Conservation (phyloP, 768 basidiomycete species). For the Leccinum barrowsii region DNA sequence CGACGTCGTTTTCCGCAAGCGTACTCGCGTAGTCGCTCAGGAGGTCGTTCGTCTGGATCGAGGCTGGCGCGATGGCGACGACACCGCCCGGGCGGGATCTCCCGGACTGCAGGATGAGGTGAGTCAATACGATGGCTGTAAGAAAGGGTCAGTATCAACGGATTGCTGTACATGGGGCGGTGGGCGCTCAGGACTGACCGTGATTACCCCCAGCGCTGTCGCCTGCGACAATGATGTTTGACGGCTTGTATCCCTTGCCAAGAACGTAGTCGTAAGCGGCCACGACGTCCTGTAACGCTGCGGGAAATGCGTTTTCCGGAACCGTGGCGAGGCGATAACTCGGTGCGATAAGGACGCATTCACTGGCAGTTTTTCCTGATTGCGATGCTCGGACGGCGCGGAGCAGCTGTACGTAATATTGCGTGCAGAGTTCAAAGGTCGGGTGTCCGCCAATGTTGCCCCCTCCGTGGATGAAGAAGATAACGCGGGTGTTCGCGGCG, state of each 20-base stretch:
- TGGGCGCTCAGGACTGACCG: constrained; percentile 12
- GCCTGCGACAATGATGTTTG: constrained; percentile 20
- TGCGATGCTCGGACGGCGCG: background rate
- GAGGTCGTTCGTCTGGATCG: constrained; percentile 3
- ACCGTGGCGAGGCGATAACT: constrained; percentile 23
- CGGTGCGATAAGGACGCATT: constrained; percentile 20
- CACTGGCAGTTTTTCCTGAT: background rate
- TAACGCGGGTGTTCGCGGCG: constrained; percentile 7
- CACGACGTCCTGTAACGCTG: constrained; percentile 19
- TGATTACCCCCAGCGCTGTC: constrained; percentile 28
- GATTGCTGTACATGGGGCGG: background rate
- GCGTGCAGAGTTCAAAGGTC: background rate
- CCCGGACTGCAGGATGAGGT: constrained; percentile 48
- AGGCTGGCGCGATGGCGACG: constrained; percentile 49
- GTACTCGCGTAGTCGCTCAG: constrained; percentile 3
- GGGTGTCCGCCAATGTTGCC: constrained; percentile 20
- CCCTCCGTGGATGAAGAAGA: constrained; percentile 27
- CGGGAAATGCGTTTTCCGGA: constrained; percentile 23
- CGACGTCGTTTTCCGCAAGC: background rate
- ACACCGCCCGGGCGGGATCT: constrained; percentile 49
- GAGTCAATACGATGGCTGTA: constrained; percentile 23
- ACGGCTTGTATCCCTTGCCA: constrained; percentile 15
- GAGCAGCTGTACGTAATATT: constrained; percentile 11
- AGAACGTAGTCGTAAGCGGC: constrained; percentile 27
- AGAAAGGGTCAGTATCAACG: background rate